These are phyloP conservation scores for Nicotiana tabacum DNA, from an alignment of 257 asterid species.

Conservation along the genomic window DNA sequence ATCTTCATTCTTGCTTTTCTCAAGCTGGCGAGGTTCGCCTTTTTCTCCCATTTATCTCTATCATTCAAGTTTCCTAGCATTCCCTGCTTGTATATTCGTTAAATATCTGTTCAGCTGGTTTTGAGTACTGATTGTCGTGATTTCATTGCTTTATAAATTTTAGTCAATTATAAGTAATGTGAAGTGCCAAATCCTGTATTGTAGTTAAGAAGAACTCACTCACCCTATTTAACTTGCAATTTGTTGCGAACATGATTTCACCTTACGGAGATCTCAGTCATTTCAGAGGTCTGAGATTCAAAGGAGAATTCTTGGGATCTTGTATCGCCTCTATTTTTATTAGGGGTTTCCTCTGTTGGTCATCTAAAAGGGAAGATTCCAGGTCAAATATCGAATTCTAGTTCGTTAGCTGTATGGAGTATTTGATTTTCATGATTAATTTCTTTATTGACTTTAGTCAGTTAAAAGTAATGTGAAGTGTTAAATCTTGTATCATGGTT, in stretches of 20 bases:
- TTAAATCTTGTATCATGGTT: no score
- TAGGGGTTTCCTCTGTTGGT: not conserved
- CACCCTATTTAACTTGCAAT: not conserved
- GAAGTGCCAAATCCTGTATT: not conserved
- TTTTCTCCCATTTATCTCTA: not conserved
- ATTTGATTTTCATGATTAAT: no score
- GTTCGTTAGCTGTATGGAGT: no score
- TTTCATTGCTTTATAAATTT: not conserved
- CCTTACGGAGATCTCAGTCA: not conserved
- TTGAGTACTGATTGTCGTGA: not conserved
- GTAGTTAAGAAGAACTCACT: not conserved
- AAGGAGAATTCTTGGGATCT: not conserved
- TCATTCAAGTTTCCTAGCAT: no score
- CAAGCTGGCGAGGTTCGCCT: conserved; percentile 65
- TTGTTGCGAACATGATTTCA: not conserved
- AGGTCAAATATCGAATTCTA: not conserved
- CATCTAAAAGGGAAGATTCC: not conserved
- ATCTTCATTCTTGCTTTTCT: conserved; percentile 75
- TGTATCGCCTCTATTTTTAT: not conserved
- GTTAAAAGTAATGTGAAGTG: no score
- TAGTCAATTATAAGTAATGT: not conserved
- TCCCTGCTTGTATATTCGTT: not conserved
- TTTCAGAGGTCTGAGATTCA: not conserved
- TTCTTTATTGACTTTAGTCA: no score
- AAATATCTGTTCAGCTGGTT: not conserved